phyloP scores from a whole-genome alignment of 441 rosid genomes.

The Manihot esculenta region DNA sequence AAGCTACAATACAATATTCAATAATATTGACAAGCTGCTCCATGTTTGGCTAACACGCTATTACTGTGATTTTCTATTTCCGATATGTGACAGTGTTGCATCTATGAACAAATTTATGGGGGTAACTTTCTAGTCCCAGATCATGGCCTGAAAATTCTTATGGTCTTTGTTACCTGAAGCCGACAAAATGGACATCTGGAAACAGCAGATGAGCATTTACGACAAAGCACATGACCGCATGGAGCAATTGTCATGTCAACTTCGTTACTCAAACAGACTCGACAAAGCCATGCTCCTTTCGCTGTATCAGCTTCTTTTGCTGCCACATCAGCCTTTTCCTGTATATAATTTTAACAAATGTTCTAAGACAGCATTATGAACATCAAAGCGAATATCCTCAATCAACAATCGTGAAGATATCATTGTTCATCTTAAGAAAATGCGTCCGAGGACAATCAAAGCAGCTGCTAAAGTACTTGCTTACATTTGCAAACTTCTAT shows the following conservation, averaged over 20 bases:
- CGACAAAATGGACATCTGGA: constrained; percentile 94
- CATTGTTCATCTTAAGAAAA: not conserved
- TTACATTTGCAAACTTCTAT: not conserved
- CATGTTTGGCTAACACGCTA: too few species aligned
- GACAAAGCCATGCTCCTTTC: constrained; percentile 85
- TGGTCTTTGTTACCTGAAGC: constrained; percentile 60
- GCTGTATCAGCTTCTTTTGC: constrained; percentile 84
- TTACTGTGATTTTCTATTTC: too few species aligned
- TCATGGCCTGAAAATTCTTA: constrained; percentile 74
- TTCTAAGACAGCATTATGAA: not conserved
- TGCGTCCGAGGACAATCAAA: not conserved
- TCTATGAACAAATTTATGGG: not conserved
- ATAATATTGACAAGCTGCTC: too few species aligned
- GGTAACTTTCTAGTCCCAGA: not conserved
- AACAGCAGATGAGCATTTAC: constrained; percentile 78
- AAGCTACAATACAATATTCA: too few species aligned
- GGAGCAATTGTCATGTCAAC: constrained; percentile 81
- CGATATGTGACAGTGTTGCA: not conserved
- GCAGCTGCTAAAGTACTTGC: not conserved
- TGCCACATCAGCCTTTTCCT: constrained; percentile 80
- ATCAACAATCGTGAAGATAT: not conserved
- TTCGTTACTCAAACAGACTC: constrained; percentile 84
- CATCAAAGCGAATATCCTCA: not conserved
- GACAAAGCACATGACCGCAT: constrained; percentile 93
- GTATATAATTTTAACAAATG: constrained; percentile 18